Evolutionary conservation across 2,329 filamentous ascomycete species (phyloP).

Genomic region (Fusarium miscanthi): DNA sequence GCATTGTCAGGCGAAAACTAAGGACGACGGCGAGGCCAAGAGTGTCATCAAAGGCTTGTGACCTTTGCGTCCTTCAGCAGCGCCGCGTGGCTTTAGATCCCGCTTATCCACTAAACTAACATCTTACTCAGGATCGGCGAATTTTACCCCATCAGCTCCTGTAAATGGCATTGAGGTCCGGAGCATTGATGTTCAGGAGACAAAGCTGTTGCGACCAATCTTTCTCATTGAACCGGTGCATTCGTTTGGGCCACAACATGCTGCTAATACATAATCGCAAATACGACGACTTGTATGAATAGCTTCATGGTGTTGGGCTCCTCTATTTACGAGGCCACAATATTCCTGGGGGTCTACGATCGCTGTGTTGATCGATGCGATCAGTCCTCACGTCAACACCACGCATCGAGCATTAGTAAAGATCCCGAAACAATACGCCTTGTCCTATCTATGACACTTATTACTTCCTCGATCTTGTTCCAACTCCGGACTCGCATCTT

Average conservation of each 20-base stretch:
- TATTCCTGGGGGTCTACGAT: neutral
- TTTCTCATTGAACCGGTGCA: neutral
- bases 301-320: neutral
- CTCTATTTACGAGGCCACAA: neutral
- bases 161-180: neutral
- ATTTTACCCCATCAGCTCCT: neutral
- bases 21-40: neutral
- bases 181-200: neutral
- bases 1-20: neutral
- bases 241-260: neutral
- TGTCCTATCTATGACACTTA: too few relatives aligned
- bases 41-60: neutral
- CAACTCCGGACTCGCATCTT: neutral
- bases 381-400: too few relatives aligned
- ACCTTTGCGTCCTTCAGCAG: neutral
- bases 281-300: too few relatives aligned
- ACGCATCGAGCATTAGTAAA: too few relatives aligned
- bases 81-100: neutral
- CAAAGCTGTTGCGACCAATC: neutral
- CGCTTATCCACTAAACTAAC: neutral
- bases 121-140: neutral
- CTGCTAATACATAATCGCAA: neutral
- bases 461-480: fast-evolving
- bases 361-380: neutral
- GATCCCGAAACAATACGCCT: neutral